Base-by-base conservation (phyloP, 2,329 filamentous ascomycete genomes). In the Colletotrichum lupini region DNA sequence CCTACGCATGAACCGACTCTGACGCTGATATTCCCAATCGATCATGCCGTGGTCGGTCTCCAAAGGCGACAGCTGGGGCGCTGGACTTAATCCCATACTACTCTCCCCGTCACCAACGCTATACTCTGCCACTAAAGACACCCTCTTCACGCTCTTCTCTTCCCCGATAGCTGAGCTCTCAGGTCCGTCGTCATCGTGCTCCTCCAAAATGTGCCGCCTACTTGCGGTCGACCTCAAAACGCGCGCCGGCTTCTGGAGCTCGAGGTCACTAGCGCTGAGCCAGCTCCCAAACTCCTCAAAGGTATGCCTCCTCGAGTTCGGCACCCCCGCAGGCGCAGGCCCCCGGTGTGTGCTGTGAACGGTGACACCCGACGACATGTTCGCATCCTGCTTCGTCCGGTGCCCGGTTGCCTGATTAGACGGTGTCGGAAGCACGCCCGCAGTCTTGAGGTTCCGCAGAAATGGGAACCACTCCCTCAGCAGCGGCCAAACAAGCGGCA, bases 401-500 rank as follows among this genome's bases (percentile, higher is more conserved):
- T 14, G 60, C 22, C 12, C 42, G n/a, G 60, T 19, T 19, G 26
- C 5, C n/a, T 9, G 46, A 12, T 46, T 26, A 4, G 26, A 46
- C 24, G 70, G 46, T 19, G 72, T 74, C 14, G 57, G 68, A 16
- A 67, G 24, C 35, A 59, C 24, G 1, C 37, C 57, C 5, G 52
- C 42, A 3, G 62, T 53, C 14, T 62, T 57, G 14, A 67, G 19
- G 16, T 49, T 30, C 26, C 68, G 58, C 49, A 74, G 37, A 30
- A 35, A 57, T 1, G 72, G 72, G 52, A 72, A 74, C 72, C 72
- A 74, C 30, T 85, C 82, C 32, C 85, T 83, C 57, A 89, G 77
- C 16, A 90, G 81, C 1, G 86, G 84, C 87, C 87, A 90, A 67
- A 88, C 84, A 60, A 86, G 82, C 0, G 88, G 88, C 3, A 89